A percentile compares a stretch with the other conserved stretches of the same genome.
Conservation (phyloP, 331 rosid genomes). For the Rhamnella rubrinervis region DNA sequence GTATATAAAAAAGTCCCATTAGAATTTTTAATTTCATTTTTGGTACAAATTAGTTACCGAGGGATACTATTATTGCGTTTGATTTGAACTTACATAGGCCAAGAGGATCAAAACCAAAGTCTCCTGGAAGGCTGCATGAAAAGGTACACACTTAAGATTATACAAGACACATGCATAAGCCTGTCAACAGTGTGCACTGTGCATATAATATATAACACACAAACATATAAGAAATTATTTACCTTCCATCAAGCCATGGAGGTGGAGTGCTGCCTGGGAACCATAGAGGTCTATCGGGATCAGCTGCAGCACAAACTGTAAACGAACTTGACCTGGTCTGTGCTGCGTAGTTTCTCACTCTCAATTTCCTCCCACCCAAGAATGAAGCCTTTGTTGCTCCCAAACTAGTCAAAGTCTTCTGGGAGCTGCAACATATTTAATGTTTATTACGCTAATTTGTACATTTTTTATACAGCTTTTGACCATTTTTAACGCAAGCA, state of each 20-base stretch:
- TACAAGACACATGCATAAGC: not conserved
- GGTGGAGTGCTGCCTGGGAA: conserved; percentile 81
- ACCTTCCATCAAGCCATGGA: conserved; percentile 74
- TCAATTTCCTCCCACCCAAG: conserved; percentile 49
- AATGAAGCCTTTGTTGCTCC: conserved; percentile 45
- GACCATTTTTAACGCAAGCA: no score
- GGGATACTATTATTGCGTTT: not conserved
- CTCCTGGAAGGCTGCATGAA: conserved; percentile 60
- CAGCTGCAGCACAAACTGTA: conserved; percentile 48
- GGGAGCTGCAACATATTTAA: conserved; percentile 40
- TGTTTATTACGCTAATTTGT: no score
- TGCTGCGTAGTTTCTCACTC: conserved; percentile 31
- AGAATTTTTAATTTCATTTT: not conserved
- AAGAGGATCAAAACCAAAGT: conserved; percentile 75
- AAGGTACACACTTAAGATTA: not conserved
- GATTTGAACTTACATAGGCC: conserved; percentile 49
- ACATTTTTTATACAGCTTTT: no score
- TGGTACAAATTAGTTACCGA: no score
- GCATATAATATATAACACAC: no score
- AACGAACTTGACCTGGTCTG: conserved; percentile 14
- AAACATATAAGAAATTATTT: not conserved
- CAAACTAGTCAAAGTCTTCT: conserved; percentile 37
- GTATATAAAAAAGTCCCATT: not conserved
- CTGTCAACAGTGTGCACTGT: no score
- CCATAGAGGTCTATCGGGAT: conserved; percentile 67